Conservation (phyloP, 306 rosid species). For the Oxytropis ochrocephala region DNA sequence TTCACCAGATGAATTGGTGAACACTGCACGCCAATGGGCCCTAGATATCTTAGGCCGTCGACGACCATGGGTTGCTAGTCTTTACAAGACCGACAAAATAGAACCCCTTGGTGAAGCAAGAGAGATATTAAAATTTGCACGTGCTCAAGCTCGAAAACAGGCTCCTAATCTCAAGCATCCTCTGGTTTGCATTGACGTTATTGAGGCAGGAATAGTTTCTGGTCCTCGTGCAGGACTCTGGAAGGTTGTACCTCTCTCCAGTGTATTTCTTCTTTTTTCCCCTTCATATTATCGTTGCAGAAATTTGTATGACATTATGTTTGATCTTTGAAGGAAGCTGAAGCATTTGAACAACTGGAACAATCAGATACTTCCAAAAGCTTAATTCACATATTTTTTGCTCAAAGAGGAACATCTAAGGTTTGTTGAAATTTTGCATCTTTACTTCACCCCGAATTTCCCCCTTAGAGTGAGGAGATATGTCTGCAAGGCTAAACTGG, state of each 20-base stretch:
- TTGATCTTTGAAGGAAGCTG: slow-evolving; percentile 72
- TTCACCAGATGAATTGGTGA: slow-evolving; percentile 60
- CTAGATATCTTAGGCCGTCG: slow-evolving; percentile 57
- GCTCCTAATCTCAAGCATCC: slow-evolving; percentile 94
- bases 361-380: slow-evolving; percentile 66
- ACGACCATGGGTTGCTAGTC: slow-evolving; percentile 88
- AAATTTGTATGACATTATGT: slow-evolving; percentile 20
- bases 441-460: not conserved
- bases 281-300: not conserved
- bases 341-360: slow-evolving; percentile 55
- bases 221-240: slow-evolving; percentile 87
- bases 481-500: not conserved
- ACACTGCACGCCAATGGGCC: slow-evolving; percentile 79
- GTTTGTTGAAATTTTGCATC: slow-evolving; percentile 34
- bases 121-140: slow-evolving; percentile 72
- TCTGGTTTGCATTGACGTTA: slow-evolving; percentile 79
- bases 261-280: not conserved
- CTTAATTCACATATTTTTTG: slow-evolving; percentile 79
- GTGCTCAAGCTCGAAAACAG: slow-evolving; percentile 62
- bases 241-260: slow-evolving; percentile 60
- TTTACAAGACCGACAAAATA: slow-evolving; percentile 72
- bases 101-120: slow-evolving; percentile 92
- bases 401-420: slow-evolving; percentile 92
- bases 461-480: not conserved
- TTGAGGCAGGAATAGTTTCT: slow-evolving; percentile 76